phyloP scores from a whole-genome alignment of 441 rosid species.

The Daphne laureola region DNA sequence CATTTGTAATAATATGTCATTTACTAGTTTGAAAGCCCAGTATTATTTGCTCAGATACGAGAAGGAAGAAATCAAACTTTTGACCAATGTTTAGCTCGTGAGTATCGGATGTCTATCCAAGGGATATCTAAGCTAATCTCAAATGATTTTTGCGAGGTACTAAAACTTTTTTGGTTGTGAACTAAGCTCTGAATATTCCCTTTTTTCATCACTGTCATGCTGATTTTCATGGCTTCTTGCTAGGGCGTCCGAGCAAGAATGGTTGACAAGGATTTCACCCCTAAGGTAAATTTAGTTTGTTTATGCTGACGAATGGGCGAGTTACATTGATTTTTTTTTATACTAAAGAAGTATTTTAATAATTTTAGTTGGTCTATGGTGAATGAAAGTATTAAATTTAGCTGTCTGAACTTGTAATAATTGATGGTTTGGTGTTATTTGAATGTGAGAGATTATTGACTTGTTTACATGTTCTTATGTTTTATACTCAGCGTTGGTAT shows the following conservation, averaged over 20 bases:
- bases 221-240: conserved; percentile 5
- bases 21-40: neutral
- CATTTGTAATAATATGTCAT: neutral
- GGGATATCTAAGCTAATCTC: conserved; percentile 50
- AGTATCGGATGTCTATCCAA: conserved; percentile 78
- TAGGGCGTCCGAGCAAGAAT: conserved; percentile 84
- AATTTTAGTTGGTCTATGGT: too few relatives aligned
- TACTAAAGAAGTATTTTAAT: neutral
- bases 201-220: neutral
- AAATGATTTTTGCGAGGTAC: conserved; percentile 68
- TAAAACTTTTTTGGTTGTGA: conserved; percentile 1
- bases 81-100: conserved; percentile 75
- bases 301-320: neutral
- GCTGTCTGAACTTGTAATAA: too few relatives aligned
- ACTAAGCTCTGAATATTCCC: neutral
- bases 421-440: too few relatives aligned
- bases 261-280: conserved; percentile 69
- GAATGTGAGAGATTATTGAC: too few relatives aligned
- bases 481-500: too few relatives aligned
- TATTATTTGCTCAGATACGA: conserved; percentile 43
- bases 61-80: conserved; percentile 77
- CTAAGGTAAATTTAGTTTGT: conserved; percentile 39
- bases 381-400: too few relatives aligned
- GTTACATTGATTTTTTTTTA: neutral
- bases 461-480: too few relatives aligned